Evolutionary conservation across 495 filamentous ascomycete species (phyloP).

Genomic region (Neurospora pannonica): DNA sequence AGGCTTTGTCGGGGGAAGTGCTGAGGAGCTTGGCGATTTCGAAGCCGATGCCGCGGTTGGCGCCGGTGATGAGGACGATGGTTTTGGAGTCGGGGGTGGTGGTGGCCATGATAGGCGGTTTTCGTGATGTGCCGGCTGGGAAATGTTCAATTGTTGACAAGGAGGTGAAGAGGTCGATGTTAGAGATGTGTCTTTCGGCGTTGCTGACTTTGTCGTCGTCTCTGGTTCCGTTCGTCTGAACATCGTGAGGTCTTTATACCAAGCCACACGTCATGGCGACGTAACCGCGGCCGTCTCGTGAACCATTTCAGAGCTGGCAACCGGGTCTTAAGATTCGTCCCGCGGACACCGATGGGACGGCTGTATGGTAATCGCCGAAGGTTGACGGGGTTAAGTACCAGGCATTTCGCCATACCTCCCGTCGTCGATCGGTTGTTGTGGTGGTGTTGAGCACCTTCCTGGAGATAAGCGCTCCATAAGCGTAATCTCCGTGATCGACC

Average conservation of each 20-base stretch:
- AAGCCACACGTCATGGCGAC: neutral
- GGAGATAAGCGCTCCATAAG: neutral
- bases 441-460: neutral
- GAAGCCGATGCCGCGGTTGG: constrained; percentile 41
- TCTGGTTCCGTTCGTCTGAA: neutral
- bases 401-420: neutral
- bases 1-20: constrained; percentile 16
- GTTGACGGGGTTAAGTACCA: neutral
- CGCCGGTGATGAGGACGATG: constrained; percentile 39
- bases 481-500: neutral
- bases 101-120: constrained; percentile 5
- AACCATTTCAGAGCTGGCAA: neutral
- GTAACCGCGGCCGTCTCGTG: neutral
- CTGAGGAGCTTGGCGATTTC: constrained; percentile 31
- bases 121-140: neutral
- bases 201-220: neutral
- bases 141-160: neutral
- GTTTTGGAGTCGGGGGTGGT: neutral
- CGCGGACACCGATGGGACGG: neutral
- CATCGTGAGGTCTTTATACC: neutral
- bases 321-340: neutral
- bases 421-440: neutral
- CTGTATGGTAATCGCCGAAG: neutral
- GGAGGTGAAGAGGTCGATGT: neutral
- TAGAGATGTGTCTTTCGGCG: neutral